These are phyloP conservation scores for Fusarium sp. DNA, from an alignment of 2,329 filamentous ascomycete genomes.

Conservation along the genomic window DNA sequence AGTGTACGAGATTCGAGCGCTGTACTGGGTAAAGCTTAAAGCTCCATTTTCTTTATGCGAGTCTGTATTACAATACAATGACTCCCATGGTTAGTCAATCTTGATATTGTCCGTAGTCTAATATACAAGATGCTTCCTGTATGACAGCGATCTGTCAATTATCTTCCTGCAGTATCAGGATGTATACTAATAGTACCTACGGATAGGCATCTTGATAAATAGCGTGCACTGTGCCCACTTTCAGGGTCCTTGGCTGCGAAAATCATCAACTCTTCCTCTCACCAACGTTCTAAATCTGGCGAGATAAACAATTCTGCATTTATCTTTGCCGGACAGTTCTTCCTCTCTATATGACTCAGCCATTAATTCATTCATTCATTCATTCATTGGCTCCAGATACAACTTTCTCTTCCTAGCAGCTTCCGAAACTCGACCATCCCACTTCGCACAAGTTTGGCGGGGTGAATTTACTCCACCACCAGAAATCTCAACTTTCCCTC, in stretches of 20 bases:
- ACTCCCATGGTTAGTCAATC: not conserved
- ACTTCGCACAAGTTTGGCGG: constrained; percentile 41
- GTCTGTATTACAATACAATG: not conserved
- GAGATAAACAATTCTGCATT: not conserved
- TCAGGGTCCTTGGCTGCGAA: constrained; percentile 35
- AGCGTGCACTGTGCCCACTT: constrained; percentile 35
- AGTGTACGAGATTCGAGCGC: constrained; percentile 7
- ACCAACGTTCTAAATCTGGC: not conserved
- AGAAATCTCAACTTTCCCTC: constrained; percentile 43
- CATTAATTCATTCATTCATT: not conserved
- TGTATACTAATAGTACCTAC: not conserved
- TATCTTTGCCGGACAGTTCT: too few species aligned
- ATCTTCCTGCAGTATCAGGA: not conserved
- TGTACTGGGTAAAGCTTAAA: not conserved
- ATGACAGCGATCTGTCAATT: not conserved
- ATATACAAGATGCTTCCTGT: too few species aligned
- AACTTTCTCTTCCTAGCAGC: not conserved
- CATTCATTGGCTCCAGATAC: not conserved
- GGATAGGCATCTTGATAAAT: too few species aligned
- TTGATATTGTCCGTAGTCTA: not conserved
- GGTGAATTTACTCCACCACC: constrained; percentile 45
- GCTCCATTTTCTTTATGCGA: not conserved
- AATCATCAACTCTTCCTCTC: constrained; percentile 9
- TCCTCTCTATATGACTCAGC: not conserved
- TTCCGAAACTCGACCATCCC: constrained; percentile 13